Base-by-base conservation (phyloP, 495 filamentous ascomycete genomes). In the Penicillium angulare region DNA sequence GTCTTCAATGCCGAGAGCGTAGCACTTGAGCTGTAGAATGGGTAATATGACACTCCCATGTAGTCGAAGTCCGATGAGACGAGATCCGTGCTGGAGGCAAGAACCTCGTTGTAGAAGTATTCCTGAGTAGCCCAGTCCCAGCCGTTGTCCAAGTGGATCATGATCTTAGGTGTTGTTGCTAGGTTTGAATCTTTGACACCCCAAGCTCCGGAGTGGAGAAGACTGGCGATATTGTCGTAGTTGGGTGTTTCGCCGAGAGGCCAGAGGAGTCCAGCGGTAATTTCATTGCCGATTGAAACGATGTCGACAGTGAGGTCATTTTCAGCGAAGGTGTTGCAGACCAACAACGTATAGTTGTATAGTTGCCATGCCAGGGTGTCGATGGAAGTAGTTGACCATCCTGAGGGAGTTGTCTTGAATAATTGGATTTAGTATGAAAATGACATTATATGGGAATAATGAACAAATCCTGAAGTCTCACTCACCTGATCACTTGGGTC, bases 21-120 rank as follows among this genome's bases (percentile, higher is more conserved):
- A 15, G 84, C 83, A 15, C 52, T 63, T 0, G 66, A 64, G 59
- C 70, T 75, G 59, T 76, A 87, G 69, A 86, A 89, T 6, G 85
- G 86, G 68, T 88, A 87, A 64, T 81, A 88, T 0, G 82, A 85
- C 2, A 88, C 79, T 10, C 84, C 85, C 65, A 87, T 86, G 54
- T 82, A 75, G 64, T 88, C 85, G 50, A 83, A 87, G 56, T 86
- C 83, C 2, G 77, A 68, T 1, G 72, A 58, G 3, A 62, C 49
- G 1, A 87, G 71, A 1, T 74, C 44, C 5, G 58, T 67, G 3
- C 78, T 81, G n/a, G 74, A 55, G 10, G 64, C 75, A 0, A 86
- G 65, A 3, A 81, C 77, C 3, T 75, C 74, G 16, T 75, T 75
- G 64, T 86, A 87, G 61, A 80, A 88, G 55, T 76, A 77, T 18